These are phyloP conservation scores for Ilex asprella DNA, from an alignment of 257 asterid species.

Conservation along the genomic window DNA sequence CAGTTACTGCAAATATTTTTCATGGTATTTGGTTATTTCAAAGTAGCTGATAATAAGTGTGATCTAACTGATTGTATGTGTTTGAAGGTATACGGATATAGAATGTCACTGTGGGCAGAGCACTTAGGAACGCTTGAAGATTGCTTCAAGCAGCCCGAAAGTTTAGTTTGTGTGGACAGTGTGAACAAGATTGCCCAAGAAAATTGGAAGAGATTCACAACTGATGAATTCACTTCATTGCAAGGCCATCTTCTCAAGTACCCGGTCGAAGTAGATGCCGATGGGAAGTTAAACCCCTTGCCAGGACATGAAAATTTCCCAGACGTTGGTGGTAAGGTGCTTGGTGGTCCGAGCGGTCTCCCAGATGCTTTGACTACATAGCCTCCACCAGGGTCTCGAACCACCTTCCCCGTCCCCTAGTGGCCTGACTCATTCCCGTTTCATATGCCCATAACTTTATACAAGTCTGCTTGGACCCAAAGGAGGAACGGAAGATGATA, in stretches of 20 bases:
- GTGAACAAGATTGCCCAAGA: conserved; percentile 57
- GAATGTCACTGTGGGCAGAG: conserved; percentile 88
- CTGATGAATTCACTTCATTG: conserved; percentile 36
- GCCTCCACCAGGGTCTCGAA: conserved; percentile 3
- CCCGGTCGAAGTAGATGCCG: conserved; percentile 34
- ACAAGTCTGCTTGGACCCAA: conserved; percentile 1
- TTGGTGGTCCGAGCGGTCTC: conserved; percentile 61
- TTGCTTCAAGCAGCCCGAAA: conserved; percentile 44
- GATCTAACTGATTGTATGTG: neutral
- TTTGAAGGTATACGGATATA: conserved; percentile 62
- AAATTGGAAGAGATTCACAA: conserved; percentile 55
- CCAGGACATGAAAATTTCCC: conserved; percentile 63
- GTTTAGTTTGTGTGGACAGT: conserved; percentile 37
- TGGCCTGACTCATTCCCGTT: neutral
- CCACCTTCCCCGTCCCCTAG: too few relatives aligned
- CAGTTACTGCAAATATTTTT: too few relatives aligned
- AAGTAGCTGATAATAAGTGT: too few relatives aligned
- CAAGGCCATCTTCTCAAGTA: conserved; percentile 76
- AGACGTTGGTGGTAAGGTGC: conserved; percentile 68
- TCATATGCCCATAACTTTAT: conserved; percentile 4
- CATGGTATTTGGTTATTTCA: too few relatives aligned
- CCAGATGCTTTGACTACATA: conserved; percentile 94
- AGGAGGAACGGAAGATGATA: neutral
- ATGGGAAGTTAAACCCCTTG: conserved; percentile 53
- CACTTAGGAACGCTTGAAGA: conserved; percentile 43